A percentile compares a stretch with the other conserved stretches of the same genome.
Evolutionary conservation across 2,329 filamentous ascomycete genomes (phyloP).

Genomic region (Colletotrichum lini): DNA sequence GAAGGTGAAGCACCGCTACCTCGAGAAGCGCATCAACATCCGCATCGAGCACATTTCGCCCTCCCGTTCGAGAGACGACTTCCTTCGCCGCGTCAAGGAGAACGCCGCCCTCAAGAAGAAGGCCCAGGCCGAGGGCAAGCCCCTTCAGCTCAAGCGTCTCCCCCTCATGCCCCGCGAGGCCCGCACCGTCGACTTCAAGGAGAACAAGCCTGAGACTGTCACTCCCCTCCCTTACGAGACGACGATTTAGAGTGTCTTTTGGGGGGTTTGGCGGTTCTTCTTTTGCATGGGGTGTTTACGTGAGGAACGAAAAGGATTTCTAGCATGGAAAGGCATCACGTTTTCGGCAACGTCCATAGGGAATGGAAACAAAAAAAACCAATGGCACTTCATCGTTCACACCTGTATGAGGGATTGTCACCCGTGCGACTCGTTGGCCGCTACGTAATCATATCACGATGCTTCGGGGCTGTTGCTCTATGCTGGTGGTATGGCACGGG

Average conservation of each 20-base stretch:
- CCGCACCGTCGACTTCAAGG: conserved; percentile 83
- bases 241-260: conserved; percentile 80
- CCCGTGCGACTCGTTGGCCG: conserved; percentile 31
- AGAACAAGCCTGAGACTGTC: conserved; percentile 92
- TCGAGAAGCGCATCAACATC: conserved; percentile 99
- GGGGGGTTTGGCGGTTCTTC: conserved; percentile 43
- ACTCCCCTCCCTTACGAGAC: conserved; percentile 97
- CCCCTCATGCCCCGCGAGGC: conserved; percentile 84
- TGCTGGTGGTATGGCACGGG: conserved; percentile 15
- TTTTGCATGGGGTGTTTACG: conserved; percentile 45
- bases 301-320: conserved; percentile 44
- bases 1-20: conserved; percentile 99
- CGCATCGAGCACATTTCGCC: conserved; percentile 96
- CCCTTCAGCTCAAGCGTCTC: conserved; percentile 94
- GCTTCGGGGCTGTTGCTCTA: conserved; percentile 12
- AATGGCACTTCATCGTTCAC: conserved; percentile 41
- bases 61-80: conserved; percentile 96
- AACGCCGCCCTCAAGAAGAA: conserved; percentile 94
- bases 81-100: conserved; percentile 95
- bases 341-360: conserved; percentile 45
- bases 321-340: conserved; percentile 45
- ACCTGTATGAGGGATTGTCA: conserved; percentile 20
- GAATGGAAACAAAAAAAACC: conserved; percentile 44
- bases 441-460: conserved; percentile 4
- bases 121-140: conserved; percentile 90